Base-by-base conservation (phyloP, 2,329 filamentous ascomycete genomes). In the Botrytis byssoidea region DNA sequence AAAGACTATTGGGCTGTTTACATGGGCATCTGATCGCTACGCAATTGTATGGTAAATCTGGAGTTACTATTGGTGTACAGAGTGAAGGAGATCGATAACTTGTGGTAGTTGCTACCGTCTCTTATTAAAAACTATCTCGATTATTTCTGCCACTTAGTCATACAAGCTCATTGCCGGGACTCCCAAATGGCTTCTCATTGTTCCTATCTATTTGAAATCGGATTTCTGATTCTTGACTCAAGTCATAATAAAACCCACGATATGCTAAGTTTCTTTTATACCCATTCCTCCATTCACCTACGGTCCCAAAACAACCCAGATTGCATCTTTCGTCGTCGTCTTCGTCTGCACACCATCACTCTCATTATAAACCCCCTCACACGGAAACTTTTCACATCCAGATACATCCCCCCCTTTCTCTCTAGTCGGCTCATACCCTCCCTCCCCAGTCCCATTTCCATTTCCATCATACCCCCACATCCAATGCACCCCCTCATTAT, bases 401-500 rank as follows among this genome's bases (percentile, higher is more conserved):
- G 42, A 63, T 37, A 51, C 10, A 59, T 64, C 69, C 2, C 42
- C 42, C 29, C 22, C 42, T 32, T 32, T 7, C 29, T 59, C 67
- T 46, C 40, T 14, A 2, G 16, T 59, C 14, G 9, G 10, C 25
- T 7, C 68, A 44, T 29, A 35, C 37, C 14, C 29, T 32, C 14
- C 66, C n/a, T 29, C 40, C 66, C 25, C 51, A 25, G n/a, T 8
- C 18, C 18, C 8, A 51, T 37, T 37, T 9, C 37, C 37, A 37
- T 9, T 37, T 9, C 37, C 65, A 40, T 29, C 46, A 67, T 29
- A 55, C 7, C 69, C 44, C n/a, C 57, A 60, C 57, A 71, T 71
- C 57, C 69, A 71, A 71, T 64, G 69, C 69, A 70, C 57, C 5
- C 68, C 68, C 7, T 44, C 55, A 8, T 71, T 64, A 64, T 48